phyloP scores from a whole-genome alignment of 2,329 filamentous ascomycete species.

The Westerdykella aurantiaca region DNA sequence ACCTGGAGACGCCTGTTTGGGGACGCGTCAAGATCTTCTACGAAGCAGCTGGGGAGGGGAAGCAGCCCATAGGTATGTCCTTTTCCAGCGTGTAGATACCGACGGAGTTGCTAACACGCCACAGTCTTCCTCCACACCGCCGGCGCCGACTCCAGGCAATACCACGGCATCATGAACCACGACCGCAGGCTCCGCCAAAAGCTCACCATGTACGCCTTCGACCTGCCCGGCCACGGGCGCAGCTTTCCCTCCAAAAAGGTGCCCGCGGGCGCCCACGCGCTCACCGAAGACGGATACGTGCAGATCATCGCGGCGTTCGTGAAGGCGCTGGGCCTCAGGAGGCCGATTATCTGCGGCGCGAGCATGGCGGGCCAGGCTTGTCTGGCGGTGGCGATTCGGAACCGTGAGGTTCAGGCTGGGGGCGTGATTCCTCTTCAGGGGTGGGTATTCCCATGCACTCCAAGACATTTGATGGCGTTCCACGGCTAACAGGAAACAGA shows the following conservation, averaged over 20 bases:
- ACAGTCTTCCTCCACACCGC: slow-evolving; percentile 42
- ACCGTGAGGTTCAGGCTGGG: slow-evolving; percentile 43
- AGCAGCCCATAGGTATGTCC: slow-evolving; percentile 36
- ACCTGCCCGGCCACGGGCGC: slow-evolving; percentile 47
- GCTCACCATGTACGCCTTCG: slow-evolving; percentile 48
- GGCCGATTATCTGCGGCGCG: slow-evolving; percentile 47
- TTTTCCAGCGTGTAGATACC: too few species aligned
- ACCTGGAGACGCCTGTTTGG: slow-evolving; percentile 44
- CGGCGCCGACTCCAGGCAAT: slow-evolving; percentile 46
- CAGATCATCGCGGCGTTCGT: slow-evolving; percentile 43
- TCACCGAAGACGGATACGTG: slow-evolving; percentile 45
- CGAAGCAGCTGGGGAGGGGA: slow-evolving; percentile 44
- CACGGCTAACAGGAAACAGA: slow-evolving; percentile 15
- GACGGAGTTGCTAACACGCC: too few species aligned
- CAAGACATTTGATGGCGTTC: slow-evolving; percentile 11
- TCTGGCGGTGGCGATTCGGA: slow-evolving; percentile 43
- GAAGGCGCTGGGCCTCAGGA: slow-evolving; percentile 40
- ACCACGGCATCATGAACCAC: slow-evolving; percentile 50
- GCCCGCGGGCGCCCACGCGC: slow-evolving; percentile 43
- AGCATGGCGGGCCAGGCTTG: slow-evolving; percentile 49
- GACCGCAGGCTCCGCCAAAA: slow-evolving; percentile 39
- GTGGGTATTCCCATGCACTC: slow-evolving; percentile 11
- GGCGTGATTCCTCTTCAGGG: slow-evolving; percentile 46
- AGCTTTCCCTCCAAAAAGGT: slow-evolving; percentile 43
- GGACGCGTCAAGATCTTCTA: slow-evolving; percentile 48